A percentile compares a stretch with the other conserved stretches of the same genome.
Conservation (phyloP, 2,329 filamentous ascomycete genomes). For the Aspergillus luchuensis region DNA sequence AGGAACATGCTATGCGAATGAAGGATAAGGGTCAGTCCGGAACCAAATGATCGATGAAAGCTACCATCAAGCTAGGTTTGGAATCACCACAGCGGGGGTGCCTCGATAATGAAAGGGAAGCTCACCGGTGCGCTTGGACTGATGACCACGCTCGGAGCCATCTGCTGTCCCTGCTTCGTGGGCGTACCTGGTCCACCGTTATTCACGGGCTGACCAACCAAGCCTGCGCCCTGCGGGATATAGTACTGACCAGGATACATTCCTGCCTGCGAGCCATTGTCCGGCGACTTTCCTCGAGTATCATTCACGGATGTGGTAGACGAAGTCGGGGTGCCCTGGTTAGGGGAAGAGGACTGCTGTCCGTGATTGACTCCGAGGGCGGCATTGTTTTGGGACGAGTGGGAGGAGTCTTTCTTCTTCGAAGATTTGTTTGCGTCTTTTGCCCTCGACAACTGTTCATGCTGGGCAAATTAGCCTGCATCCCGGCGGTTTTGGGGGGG, state of each 20-base stretch:
- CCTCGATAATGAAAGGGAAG: constrained; percentile 8
- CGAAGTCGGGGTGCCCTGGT: constrained; percentile 76
- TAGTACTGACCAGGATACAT: constrained; percentile 42
- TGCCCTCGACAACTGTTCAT: constrained; percentile 84
- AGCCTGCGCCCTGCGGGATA: constrained; percentile 38
- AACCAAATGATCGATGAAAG: background rate
- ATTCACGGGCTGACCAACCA: constrained; percentile 39
- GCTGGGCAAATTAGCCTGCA: constrained; percentile 50
- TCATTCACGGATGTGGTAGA: constrained; percentile 87
- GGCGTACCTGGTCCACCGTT: constrained; percentile 61
- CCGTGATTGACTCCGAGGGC: constrained; percentile 48
- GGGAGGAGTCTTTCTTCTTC: constrained; percentile 61
- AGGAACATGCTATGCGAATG: constrained; percentile 70
- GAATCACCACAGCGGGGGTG: background rate
- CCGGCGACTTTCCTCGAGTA: constrained; percentile 73
- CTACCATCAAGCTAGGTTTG: background rate
- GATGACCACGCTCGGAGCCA: constrained; percentile 88
- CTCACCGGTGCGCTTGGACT: constrained; percentile 88
- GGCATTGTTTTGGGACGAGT: constrained; percentile 73
- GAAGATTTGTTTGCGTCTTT: constrained; percentile 84
- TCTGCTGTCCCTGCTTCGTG: constrained; percentile 61
- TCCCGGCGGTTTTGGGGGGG: constrained; percentile 12
- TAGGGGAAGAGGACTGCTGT: constrained; percentile 62
- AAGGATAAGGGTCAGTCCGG: constrained; percentile 5
- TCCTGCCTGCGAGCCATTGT: constrained; percentile 39